Percentiles rank a stretch among this genome's conserved stretches.
Conservation (phyloP, 2,329 filamentous ascomycete genomes). For the Cladophialophora bantiana region DNA sequence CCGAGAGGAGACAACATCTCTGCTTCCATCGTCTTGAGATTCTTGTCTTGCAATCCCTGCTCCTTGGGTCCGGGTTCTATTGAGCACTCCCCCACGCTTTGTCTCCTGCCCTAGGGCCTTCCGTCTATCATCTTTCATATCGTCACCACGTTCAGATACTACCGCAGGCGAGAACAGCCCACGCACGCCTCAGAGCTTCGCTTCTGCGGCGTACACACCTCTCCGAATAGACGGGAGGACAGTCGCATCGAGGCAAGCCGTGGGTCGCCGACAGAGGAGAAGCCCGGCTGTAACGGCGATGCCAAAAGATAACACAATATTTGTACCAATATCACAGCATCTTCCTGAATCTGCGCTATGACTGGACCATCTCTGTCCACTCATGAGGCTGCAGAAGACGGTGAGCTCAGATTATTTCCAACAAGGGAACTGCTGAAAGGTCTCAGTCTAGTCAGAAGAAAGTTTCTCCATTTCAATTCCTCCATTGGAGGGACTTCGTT, state of each 20-base stretch:
- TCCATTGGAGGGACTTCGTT: constrained; percentile 10
- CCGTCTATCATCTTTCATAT: constrained; percentile 1
- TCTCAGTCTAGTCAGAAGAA: constrained; percentile 1
- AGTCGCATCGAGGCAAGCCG: background rate
- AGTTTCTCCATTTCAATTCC: constrained; percentile 5
- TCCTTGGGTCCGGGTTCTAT: background rate
- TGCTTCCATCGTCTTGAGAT: constrained; percentile 5
- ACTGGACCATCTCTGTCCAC: constrained; percentile 12
- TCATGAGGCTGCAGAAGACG: background rate
- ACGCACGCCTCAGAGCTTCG: constrained; percentile 1
- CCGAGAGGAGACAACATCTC: background rate
- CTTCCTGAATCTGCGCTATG: constrained; percentile 1
- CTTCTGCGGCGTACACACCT: background rate
- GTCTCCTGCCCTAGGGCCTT: background rate
- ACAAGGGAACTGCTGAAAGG: constrained; percentile 6
- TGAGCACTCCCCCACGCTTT: constrained; percentile 11
- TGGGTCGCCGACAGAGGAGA: constrained; percentile 7
- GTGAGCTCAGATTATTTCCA: constrained; percentile 14
- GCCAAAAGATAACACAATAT: constrained; percentile 1
- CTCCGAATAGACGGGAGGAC: background rate
- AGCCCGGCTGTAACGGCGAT: constrained; percentile 6
- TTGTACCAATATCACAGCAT: constrained; percentile 19
- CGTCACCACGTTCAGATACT: background rate
- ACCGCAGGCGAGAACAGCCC: constrained; percentile 10
- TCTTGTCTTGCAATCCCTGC: constrained; percentile 8